Base-by-base conservation (phyloP, 129 eudicot species). In the Artemisia tridentata region DNA sequence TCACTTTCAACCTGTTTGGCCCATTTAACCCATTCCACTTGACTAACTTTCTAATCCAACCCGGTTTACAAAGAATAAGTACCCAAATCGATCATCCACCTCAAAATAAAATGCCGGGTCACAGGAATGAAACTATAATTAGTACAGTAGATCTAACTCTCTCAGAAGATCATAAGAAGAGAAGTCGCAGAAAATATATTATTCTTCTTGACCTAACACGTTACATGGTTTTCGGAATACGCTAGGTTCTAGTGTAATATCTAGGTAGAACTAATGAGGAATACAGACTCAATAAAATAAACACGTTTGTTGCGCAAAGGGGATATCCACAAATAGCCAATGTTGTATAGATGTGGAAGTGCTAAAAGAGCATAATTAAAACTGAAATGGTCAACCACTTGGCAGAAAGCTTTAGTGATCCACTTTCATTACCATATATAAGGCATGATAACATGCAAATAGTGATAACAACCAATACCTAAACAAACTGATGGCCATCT, bases 381-480 rank as follows among this genome's bases (percentile, higher is more conserved):
- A 43, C 59, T 60, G 55, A 60, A 71, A 52, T 8, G 69, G 83
- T 78, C 86, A 82, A 78, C 78, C 86, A 82, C 83, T 82, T 62
- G 72, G 55, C 59, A 34, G 83, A 59, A 48, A 65, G 79, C 73
- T 63, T 75, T 62, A 63, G 69, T 78, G 81, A 76, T 54, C 78
- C 81, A 75, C 78, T 75, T 63, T 55, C 79, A 55, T 75, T 43
- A 19, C 55, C 65, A 16, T 47, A 49, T 60, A 34, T 27, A 62
- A 48, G 59, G 60, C 68, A 72, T 46, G 27, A 55, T 38, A 56
- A 56, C 27, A 72, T 72, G 61, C 31, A 72, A 61, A 72, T 20
- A 76, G 64, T 49, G 50, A 38, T 76, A 59, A 76, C 54, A 60
- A 77, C 71, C 12, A 58, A 57, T 20, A 68, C 4, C 23, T 17